Percentiles rank a stretch among this genome's conserved stretches.
phyloP scores from a whole-genome alignment of 2,329 filamentous ascomycete species.

The Trichoderma afroharzianum region DNA sequence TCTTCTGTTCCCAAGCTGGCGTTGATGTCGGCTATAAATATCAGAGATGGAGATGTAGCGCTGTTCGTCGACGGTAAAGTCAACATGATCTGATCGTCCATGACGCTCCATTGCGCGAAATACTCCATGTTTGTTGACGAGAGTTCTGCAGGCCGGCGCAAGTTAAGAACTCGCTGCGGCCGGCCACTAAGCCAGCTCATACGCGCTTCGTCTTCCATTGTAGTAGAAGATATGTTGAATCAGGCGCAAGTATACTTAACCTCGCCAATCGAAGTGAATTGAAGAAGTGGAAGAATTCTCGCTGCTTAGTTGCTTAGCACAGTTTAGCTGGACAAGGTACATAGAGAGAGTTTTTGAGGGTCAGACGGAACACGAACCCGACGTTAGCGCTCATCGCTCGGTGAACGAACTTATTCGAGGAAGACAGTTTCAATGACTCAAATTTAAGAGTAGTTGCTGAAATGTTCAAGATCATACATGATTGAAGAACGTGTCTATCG shows the following conservation, averaged over 20 bases:
- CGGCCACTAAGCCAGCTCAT: constrained; percentile 5
- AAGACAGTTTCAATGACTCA: neutral
- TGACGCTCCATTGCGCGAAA: constrained; percentile 5
- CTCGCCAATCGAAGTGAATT: neutral
- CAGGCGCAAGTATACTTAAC: neutral
- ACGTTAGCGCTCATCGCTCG: neutral
- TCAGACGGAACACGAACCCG: neutral
- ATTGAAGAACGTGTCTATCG: neutral
- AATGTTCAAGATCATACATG: neutral
- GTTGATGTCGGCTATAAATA: neutral
- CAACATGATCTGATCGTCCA: constrained; percentile 13
- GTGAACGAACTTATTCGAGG: neutral
- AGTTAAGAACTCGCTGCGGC: neutral
- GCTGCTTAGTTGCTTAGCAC: neutral
- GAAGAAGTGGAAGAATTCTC: neutral
- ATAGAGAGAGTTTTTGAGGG: neutral
- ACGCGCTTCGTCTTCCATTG: neutral
- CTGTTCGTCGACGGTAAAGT: neutral
- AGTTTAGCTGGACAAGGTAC: neutral
- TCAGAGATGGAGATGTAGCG: neutral
- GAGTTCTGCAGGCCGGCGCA: neutral
- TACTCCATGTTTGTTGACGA: neutral
- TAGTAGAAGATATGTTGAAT: neutral
- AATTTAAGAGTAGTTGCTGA: neutral
- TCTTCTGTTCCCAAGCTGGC: neutral